Evolutionary conservation across 495 filamentous ascomycete species (phyloP), one percentile per base, ranked within the genome.

Genomic region (Thozetella sp.): DNA sequence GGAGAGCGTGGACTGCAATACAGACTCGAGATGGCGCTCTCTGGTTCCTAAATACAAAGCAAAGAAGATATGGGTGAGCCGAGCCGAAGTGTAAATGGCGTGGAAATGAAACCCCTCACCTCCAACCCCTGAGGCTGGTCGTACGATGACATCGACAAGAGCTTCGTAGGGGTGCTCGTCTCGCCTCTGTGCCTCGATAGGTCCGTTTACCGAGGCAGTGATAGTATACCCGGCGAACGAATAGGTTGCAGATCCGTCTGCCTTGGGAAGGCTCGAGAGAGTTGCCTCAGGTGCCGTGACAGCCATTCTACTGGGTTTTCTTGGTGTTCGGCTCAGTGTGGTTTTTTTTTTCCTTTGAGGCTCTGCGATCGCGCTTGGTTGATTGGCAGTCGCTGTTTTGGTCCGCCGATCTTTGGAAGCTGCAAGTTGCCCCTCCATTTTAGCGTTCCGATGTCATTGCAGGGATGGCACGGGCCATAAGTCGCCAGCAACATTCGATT

Each of bases 161-260:
- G 95, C 91, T 76, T 97, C 93, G 73, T 96, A 91, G 17, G 95
- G 89, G 55, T 92, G 85, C 64, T 97, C 89, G 66, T 97, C 94
- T 63, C 91, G 84, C 63, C 93, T 87, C 62, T 85, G 87, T 20
- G 93, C 92, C 74, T 97, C 94, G 63, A 97, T 82, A n/a, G 95
- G 95, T 0, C 92, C 95, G 71, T 94, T 97, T 60, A 96, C 92
- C 13, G 91, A 87, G 55, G 88, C 91, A 51, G 95, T 84, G 61
- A 98, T 83, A 53, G 86, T 88, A 72, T 90, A 96, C 30, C 91
- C 91, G 51, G 89, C 88, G 57, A 84, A 80, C 17, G 88, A 86
- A 70, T 92, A 94, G 26, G 85, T 90, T 10, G 93, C 93, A 54
- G 95, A 98, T 53, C 95, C 95, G 72, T 97, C 93, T 25, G 93